phyloP scores from a whole-genome alignment of 306 rosid species.

The Castanea sativa region DNA sequence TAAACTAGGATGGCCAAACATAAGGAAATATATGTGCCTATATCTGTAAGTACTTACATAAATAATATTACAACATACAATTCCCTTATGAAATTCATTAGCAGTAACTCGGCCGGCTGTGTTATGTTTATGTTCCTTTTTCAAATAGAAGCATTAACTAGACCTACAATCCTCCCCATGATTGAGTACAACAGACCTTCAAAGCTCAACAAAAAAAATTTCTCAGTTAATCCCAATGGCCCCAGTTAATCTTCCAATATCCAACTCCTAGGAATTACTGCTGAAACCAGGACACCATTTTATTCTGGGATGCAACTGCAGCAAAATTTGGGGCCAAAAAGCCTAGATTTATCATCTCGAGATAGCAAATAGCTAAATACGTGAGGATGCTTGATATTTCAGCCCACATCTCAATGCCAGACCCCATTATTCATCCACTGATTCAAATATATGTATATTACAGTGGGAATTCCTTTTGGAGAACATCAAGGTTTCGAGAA shows the following conservation, averaged over 20 bases:
- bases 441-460: constrained; percentile 23
- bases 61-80: background rate
- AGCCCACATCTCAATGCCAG: constrained; percentile 5
- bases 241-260: background rate
- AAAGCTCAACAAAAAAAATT: background rate
- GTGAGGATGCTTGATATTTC: constrained; percentile 7
- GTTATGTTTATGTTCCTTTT: background rate
- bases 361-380: background rate
- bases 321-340: no score
- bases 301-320: no score
- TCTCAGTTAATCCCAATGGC: background rate
- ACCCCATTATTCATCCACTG: constrained; percentile 15
- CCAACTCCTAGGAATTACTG: no score
- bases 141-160: background rate
- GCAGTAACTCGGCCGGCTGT: background rate
- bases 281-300: no score
- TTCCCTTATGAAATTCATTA: background rate
- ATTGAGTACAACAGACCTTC: background rate
- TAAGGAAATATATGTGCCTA: background rate
- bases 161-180: background rate
- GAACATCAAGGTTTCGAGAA: constrained; percentile 81
- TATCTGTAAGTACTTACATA: background rate
- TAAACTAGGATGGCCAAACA: background rate
- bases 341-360: background rate
- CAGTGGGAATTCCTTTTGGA: constrained; percentile 92